Base-by-base conservation (phyloP, 192 early-diverging fungal genomes). In the Podila clonocystis region DNA sequence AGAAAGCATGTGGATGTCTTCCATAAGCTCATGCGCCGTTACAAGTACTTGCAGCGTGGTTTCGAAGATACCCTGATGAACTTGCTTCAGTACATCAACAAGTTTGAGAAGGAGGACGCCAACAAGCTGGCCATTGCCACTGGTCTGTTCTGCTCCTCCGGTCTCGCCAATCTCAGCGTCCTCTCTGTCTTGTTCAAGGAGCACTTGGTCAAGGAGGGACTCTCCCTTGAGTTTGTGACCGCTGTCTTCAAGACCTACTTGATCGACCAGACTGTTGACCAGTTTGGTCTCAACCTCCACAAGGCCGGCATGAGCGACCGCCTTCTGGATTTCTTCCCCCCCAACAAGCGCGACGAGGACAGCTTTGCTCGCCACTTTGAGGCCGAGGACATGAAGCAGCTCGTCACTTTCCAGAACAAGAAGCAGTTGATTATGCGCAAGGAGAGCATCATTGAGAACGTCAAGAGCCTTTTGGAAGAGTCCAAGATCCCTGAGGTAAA, bases 281-380 rank as follows among this genome's bases (percentile, higher is more conserved):
- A 96, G 70, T 86, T 98, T 64, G 91, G 87, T 65, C 86, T 86
- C 49, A 85, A 84, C 30, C 87, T 98, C 67, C 88, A 82, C 75
- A 89, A 87, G 68, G 85, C 89, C 34, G 91, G 93, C 34, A 83
- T 98, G 65, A 92, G 94, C 65, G 83, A 84, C 55, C 89, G 89
- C 65, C 89, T 98, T 49, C 82, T 91, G 63, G 94, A 96, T 59
- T 97, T 98, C 67, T 97, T 98, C 88, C 97, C 97, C 57, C 91
- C 91, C 58, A 94, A 91, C 83, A 96, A 96, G 85, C 91, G 95
- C 71, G 90, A 92, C 75, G 93, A 94, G 67, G 95, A 96, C 65
- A 92, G 92, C 82, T 89, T 98, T 73, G 91, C 90, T 59, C 92
- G 93, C 52, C 96, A 98, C 85, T 97, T 97, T 87, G 94, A 96